These are phyloP conservation scores for Cladosporium sp. DNA, from an alignment of 2,329 filamentous ascomycete species.

Conservation along the genomic window DNA sequence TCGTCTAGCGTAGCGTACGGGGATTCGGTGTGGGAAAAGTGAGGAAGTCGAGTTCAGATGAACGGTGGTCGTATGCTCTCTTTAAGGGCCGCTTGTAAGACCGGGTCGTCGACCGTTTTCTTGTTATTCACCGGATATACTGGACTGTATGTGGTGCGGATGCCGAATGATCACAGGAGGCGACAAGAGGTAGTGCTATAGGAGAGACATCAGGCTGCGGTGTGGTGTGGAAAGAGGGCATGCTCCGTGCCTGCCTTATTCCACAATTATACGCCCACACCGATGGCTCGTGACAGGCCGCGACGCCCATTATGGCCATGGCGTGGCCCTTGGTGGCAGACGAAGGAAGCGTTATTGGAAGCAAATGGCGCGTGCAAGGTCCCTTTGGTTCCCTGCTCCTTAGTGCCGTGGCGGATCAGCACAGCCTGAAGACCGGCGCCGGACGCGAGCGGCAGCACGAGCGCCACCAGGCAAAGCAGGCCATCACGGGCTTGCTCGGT, in stretches of 20 bases:
- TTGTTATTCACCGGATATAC: background rate
- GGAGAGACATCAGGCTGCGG: background rate
- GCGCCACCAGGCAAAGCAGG: background rate
- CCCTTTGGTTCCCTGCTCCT: background rate
- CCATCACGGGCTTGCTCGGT: background rate
- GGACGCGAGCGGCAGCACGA: background rate
- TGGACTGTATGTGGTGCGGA: background rate
- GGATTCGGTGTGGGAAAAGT: background rate
- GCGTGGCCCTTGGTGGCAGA: background rate
- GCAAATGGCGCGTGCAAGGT: background rate
- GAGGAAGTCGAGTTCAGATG: background rate
- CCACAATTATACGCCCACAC: conserved; percentile 1
- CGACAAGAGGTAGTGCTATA: background rate
- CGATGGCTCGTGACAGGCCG: conserved; percentile 1
- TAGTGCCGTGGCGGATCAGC: background rate
- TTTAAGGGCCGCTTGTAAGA: background rate
- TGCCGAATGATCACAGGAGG: background rate
- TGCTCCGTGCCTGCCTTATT: conserved; percentile 4
- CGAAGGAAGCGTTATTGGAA: conserved; percentile 1
- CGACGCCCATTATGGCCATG: background rate
- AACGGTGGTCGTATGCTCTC: background rate
- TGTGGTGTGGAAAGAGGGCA: conserved; percentile 1
- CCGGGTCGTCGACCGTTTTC: background rate
- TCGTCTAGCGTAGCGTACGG: background rate
- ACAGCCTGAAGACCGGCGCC: conserved; percentile 8